Conservation (phyloP, 257 asterid species). For the Solanum bulbocastanum region DNA sequence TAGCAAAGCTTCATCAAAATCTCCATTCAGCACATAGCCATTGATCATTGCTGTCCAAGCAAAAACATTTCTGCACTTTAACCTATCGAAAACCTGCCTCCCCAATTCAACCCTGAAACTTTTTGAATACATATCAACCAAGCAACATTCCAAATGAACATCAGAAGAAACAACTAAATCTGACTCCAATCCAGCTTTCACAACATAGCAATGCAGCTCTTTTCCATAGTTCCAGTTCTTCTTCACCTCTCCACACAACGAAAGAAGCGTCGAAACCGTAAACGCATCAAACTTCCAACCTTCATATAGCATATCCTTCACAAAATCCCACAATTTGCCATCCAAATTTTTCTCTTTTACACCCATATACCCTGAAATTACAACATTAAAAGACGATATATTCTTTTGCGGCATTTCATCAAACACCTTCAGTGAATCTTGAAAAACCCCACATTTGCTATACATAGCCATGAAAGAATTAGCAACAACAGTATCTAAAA, state of each 20-base stretch:
- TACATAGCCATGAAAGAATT: conserved; percentile 58
- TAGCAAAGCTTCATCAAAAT: conserved; percentile 34
- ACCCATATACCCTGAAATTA: conserved; percentile 37
- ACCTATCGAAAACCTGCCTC: conserved; percentile 37
- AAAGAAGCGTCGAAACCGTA: conserved; percentile 44
- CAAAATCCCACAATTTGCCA: conserved; percentile 27
- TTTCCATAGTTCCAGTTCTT: conserved; percentile 24
- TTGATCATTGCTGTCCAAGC: conserved; percentile 63
- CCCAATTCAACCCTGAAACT: conserved; percentile 24
- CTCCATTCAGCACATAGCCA: conserved; percentile 37
- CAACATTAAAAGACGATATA: conserved; percentile 49
- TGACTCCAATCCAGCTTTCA: conserved; percentile 26
- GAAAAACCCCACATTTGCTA: conserved; percentile 26
- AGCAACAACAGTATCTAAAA: conserved; percentile 48
- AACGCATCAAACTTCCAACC: conserved; percentile 42
- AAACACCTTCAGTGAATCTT: conserved; percentile 39
- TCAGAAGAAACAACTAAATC: conserved; percentile 16
- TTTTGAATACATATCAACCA: conserved; percentile 61
- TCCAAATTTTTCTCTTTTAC: neutral
- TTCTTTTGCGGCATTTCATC: conserved; percentile 51
- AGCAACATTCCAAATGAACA: conserved; percentile 51
- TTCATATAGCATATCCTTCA: conserved; percentile 39
- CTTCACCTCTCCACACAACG: conserved; percentile 20
- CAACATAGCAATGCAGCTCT: conserved; percentile 47
- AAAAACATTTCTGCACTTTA: conserved; percentile 35